These are phyloP conservation scores for Colletotrichum sp. DNA, from an alignment of 2,329 filamentous ascomycete genomes.

Conservation along the genomic window DNA sequence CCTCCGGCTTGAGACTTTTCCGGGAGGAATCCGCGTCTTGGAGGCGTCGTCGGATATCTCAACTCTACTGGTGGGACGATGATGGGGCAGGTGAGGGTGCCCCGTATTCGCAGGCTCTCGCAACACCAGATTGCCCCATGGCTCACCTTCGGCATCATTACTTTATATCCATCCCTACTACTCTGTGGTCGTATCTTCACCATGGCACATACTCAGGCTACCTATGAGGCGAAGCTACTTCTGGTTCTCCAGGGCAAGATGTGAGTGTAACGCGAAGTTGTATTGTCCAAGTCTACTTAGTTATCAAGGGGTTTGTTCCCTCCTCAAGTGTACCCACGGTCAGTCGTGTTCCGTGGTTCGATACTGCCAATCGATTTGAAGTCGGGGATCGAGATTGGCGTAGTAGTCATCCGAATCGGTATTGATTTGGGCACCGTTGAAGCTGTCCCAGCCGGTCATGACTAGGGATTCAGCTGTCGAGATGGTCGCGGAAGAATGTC, in stretches of 20 bases:
- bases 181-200: neutral
- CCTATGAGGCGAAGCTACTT: too few species aligned
- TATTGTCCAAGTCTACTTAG: neutral
- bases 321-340: neutral
- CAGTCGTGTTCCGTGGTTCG: neutral
- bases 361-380: neutral
- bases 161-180: neutral
- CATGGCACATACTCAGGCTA: neutral
- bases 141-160: neutral
- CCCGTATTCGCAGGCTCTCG: neutral
- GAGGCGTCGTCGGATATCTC: neutral
- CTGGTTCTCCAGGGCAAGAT: neutral
- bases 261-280: neutral
- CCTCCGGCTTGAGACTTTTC: neutral
- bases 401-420: neutral
- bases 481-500: too few species aligned
- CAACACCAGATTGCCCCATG: neutral
- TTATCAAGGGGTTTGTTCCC: neutral
- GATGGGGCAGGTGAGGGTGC: neutral
- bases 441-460: neutral
- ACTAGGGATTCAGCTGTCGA: too few species aligned
- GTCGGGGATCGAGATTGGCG: neutral
- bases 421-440: neutral
- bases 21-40: neutral
- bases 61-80: neutral